Conservation (phyloP, 345 rosid genomes). For the Clausena lansium region DNA sequence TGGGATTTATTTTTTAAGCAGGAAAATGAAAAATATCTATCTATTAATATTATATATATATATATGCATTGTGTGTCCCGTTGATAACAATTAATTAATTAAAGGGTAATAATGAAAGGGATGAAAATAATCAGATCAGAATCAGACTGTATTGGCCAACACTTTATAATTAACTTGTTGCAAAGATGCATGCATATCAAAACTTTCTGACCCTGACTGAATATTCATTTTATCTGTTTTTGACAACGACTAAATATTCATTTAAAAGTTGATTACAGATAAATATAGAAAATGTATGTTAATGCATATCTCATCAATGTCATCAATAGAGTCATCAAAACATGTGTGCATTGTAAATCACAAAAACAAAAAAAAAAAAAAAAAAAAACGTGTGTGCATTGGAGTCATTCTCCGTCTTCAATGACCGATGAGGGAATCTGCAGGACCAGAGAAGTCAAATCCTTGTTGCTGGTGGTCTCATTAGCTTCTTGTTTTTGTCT, state of each 20-base stretch:
- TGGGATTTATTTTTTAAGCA: neutral
- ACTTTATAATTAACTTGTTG: neutral
- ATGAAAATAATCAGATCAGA: neutral
- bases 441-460: neutral
- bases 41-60: neutral
- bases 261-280: neutral
- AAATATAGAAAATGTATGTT: too few species aligned
- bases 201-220: neutral
- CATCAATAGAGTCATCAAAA: too few species aligned
- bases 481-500: slow-evolving; percentile 1
- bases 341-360: neutral
- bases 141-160: neutral
- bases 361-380: too few species aligned
- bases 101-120: too few species aligned
- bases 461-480: neutral
- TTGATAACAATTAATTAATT: neutral
- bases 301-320: neutral
- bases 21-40: neutral
- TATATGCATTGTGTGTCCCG: too few species aligned
- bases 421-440: neutral
- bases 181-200: neutral
- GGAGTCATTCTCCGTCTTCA: too few species aligned
- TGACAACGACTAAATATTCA: too few species aligned
- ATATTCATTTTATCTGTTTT: neutral
- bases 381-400: neutral